phyloP scores from a whole-genome alignment of 169 alveolate species.

The Plasmodium reichenowi region DNA sequence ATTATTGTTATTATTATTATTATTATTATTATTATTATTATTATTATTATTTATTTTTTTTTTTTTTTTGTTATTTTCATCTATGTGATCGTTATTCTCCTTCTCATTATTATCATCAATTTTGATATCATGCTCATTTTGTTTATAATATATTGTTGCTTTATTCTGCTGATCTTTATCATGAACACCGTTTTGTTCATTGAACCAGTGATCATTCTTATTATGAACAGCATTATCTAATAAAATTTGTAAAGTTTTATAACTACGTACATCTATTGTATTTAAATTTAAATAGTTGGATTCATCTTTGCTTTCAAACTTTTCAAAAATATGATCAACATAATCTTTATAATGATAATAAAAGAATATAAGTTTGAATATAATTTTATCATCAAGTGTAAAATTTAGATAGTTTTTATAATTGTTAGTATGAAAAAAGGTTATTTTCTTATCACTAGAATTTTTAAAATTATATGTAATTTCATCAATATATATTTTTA shows the following conservation, averaged over 20 bases:
- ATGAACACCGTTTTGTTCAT: not conserved
- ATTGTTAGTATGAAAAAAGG: conserved; percentile 11
- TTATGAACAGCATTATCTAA: conserved; percentile 18
- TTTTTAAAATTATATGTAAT: conserved; percentile 48
- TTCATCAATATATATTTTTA: conserved; percentile 39
- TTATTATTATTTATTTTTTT: not conserved
- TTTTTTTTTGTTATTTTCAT: not conserved
- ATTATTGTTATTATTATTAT: too few species aligned
- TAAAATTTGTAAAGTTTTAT: conserved; percentile 45
- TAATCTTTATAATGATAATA: conserved; percentile 41
- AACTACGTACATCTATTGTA: conserved; percentile 57
- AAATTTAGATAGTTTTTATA: conserved; percentile 23
- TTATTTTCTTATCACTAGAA: conserved; percentile 15
- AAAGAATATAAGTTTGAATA: conserved; percentile 36
- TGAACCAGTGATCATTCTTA: not conserved
- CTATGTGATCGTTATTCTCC: not conserved
- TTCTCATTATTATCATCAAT: conserved; percentile 4
- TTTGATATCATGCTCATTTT: not conserved
- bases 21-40: not conserved
- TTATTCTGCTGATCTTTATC: not conserved
- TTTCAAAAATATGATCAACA: conserved; percentile 12
- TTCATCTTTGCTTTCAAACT: not conserved
- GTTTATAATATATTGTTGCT: not conserved
- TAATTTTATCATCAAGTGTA: conserved; percentile 25
- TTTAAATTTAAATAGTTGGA: conserved; percentile 30